Evolutionary conservation across 768 basidiomycete genomes (phyloP).

Genomic region (Pleurotus ostreatus): DNA sequence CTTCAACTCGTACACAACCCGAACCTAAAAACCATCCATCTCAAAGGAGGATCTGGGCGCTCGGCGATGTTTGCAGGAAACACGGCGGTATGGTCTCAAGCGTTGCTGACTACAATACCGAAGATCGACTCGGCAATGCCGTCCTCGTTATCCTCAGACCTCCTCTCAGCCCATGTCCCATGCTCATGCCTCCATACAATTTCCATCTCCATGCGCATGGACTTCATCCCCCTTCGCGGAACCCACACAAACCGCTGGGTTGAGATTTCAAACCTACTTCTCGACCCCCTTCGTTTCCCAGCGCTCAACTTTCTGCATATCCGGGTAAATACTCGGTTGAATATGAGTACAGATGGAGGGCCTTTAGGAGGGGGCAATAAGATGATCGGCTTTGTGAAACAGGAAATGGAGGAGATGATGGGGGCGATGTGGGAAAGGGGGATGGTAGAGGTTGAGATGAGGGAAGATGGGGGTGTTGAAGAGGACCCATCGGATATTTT

Average conservation of each 20-base stretch:
- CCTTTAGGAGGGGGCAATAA: not conserved
- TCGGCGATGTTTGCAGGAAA: conserved; percentile 8
- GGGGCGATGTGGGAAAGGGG: not conserved
- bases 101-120: not conserved
- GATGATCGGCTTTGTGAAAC: not conserved
- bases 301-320: not conserved
- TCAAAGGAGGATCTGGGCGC: conserved; percentile 3
- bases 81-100: conserved; percentile 5
- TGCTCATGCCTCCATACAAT: not conserved
- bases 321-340: not conserved
- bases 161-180: too few species aligned
- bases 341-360: not conserved
- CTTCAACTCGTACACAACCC: conserved; percentile 5
- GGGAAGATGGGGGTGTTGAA: not conserved
- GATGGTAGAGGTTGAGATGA: not conserved
- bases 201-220: conserved; percentile 1
- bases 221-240: conserved; percentile 7
- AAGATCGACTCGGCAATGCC: not conserved
- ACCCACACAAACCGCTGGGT: conserved; percentile 4
- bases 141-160: too few species aligned
- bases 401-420: conserved; percentile 6
- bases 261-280: not conserved
- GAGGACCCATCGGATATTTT: not conserved
- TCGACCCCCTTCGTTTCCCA: not conserved
- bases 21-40: not conserved